phyloP scores from a whole-genome alignment of 345 rosid species.

The Viola odorata region DNA sequence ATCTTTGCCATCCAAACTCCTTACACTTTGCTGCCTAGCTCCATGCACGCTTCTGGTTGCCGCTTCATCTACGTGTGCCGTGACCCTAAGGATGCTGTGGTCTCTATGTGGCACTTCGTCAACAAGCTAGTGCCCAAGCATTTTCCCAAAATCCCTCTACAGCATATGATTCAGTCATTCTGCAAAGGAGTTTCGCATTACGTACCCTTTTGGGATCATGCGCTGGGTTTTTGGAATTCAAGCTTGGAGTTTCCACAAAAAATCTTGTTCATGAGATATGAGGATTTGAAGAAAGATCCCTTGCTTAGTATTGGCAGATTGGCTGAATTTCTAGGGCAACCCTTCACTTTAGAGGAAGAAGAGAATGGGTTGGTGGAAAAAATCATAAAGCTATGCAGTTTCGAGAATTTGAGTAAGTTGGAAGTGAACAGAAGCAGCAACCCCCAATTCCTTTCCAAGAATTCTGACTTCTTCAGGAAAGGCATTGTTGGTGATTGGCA shows the following conservation, averaged over 20 bases:
- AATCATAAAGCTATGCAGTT: slow-evolving; percentile 48
- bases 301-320: slow-evolving; percentile 28
- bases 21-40: slow-evolving; percentile 27
- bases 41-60: slow-evolving; percentile 30
- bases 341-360: slow-evolving; percentile 43
- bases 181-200: slow-evolving; percentile 36
- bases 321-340: slow-evolving; percentile 38
- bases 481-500: slow-evolving; percentile 53
- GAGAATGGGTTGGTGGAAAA: slow-evolving; percentile 24
- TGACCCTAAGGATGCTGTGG: slow-evolving; percentile 53
- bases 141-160: slow-evolving; percentile 22
- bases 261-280: slow-evolving; percentile 47
- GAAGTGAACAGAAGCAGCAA: slow-evolving; percentile 43
- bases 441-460: slow-evolving; percentile 23
- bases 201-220: slow-evolving; percentile 67
- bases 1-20: slow-evolving; percentile 42
- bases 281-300: slow-evolving; percentile 38
- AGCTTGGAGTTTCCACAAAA: slow-evolving; percentile 36
- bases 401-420: slow-evolving; percentile 38
- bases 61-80: slow-evolving; percentile 53
- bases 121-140: slow-evolving; percentile 31
- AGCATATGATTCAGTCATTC: slow-evolving; percentile 38
- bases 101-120: slow-evolving; percentile 53
- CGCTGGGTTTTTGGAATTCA: slow-evolving; percentile 42
- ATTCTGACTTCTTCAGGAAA: slow-evolving; percentile 33